These are phyloP conservation scores for Talaromyces sp. DNA, from an alignment of 2,329 filamentous ascomycete species.

Conservation along the genomic window DNA sequence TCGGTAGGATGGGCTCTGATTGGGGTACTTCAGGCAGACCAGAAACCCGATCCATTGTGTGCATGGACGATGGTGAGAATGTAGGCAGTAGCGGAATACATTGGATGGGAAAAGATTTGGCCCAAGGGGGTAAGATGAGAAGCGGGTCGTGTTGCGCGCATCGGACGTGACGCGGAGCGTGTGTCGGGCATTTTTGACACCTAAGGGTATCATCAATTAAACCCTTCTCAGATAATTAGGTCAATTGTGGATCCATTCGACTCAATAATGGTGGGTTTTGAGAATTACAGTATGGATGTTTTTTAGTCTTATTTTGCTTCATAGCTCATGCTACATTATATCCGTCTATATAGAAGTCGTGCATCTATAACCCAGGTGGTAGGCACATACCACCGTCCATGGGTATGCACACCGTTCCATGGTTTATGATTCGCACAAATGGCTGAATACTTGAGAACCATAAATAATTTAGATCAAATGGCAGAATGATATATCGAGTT, in stretches of 20 bases:
- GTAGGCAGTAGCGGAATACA: slow-evolving; percentile 17
- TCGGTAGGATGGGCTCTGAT: slow-evolving; percentile 39
- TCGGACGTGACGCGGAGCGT: slow-evolving; percentile 29
- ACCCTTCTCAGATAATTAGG: background rate
- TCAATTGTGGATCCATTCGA: background rate
- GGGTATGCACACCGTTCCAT: no score
- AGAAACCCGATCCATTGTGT: slow-evolving; percentile 36
- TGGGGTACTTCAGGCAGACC: slow-evolving; percentile 37
- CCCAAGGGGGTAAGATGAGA: slow-evolving; percentile 27
- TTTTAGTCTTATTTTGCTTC: no score
- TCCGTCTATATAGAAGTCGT: no score
- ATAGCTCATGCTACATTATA: no score
- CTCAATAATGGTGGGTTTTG: background rate
- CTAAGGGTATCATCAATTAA: background rate
- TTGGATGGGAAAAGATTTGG: slow-evolving; percentile 19
- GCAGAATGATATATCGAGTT: no score
- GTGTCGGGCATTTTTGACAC: slow-evolving; percentile 16
- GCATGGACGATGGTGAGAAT: slow-evolving; percentile 18
- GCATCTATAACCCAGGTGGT: no score
- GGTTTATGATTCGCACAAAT: no score
- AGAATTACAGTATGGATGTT: background rate
- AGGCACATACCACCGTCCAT: no score
- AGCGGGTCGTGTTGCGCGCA: slow-evolving; percentile 29
- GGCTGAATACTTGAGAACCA: no score
- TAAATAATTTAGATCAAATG: no score